These are phyloP conservation scores for Arctostaphylos glauca DNA, from an alignment of 148 eudicot genomes.

Conservation along the genomic window DNA sequence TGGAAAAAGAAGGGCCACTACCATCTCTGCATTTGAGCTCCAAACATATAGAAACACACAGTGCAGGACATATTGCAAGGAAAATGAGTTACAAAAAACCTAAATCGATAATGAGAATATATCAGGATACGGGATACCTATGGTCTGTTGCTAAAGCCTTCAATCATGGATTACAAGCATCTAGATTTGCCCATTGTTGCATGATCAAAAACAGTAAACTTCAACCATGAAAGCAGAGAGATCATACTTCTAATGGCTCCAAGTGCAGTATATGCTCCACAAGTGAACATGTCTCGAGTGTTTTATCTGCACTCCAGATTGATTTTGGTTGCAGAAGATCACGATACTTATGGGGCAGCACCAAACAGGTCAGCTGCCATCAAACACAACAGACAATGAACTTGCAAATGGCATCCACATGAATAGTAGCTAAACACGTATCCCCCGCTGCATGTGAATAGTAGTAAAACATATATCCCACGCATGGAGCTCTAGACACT, in stretches of 20 bases:
- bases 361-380: conserved; percentile 86
- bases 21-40: background rate
- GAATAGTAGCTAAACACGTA: background rate
- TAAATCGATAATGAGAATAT: background rate
- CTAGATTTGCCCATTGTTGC: background rate
- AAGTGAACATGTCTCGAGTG: conserved; percentile 53
- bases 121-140: conserved; percentile 13
- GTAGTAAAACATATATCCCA: background rate
- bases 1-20: background rate
- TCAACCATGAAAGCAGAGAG: background rate
- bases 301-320: conserved; percentile 84
- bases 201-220: background rate
- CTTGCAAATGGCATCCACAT: background rate
- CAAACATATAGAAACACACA: background rate
- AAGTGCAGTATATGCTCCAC: conserved; percentile 83
- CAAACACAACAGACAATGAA: conserved; percentile 24
- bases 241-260: conserved; percentile 82
- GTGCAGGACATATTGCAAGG: background rate
- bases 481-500: background rate
- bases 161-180: background rate
- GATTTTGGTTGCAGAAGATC: conserved; percentile 68
- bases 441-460: background rate
- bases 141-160: background rate
- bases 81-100: background rate
- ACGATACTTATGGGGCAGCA: conserved; percentile 68